These are phyloP conservation scores for Phytophthora lateralis DNA, from an alignment of 352 stramenopile species.

Conservation along the genomic window DNA sequence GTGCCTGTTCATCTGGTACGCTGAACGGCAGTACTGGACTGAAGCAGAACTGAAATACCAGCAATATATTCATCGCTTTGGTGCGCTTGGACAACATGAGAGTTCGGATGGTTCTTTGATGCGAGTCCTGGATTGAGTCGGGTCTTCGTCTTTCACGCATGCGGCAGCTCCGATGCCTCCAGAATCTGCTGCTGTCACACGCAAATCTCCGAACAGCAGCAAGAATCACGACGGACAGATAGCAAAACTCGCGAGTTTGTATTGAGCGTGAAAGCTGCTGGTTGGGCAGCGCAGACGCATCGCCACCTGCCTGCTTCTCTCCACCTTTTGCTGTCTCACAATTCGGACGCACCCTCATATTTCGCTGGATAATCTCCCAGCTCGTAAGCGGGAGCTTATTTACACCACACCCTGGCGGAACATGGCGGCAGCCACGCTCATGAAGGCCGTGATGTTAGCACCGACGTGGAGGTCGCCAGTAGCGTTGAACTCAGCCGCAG, in stretches of 20 bases:
- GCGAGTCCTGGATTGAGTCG: not conserved
- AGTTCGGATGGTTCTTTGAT: slow-evolving; percentile 3
- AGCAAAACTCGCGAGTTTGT: slow-evolving; percentile 25
- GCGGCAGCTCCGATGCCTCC: not conserved
- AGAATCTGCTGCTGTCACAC: slow-evolving; percentile 9
- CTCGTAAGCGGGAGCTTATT: slow-evolving; percentile 13
- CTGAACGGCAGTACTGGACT: slow-evolving; percentile 10
- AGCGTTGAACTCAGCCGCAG: slow-evolving; percentile 79
- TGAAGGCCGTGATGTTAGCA: slow-evolving; percentile 97
- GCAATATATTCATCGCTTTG: slow-evolving; percentile 6
- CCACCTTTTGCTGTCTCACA: slow-evolving; percentile 14
- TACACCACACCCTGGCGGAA: slow-evolving; percentile 97
- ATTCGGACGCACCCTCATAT: slow-evolving; percentile 4
- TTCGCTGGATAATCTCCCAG: slow-evolving; percentile 5
- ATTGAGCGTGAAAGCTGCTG: slow-evolving; percentile 27
- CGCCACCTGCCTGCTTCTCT: slow-evolving; percentile 7
- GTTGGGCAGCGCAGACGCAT: slow-evolving; percentile 3
- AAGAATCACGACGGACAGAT: slow-evolving; percentile 6
- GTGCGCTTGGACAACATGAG: not conserved
- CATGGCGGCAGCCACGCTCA: slow-evolving; percentile 97
- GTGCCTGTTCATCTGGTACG: slow-evolving; percentile 18
- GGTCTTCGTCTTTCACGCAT: slow-evolving; percentile 6
- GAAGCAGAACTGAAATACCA: slow-evolving; percentile 5
- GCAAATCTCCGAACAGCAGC: slow-evolving; percentile 5
- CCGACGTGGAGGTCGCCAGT: slow-evolving; percentile 86